Base-by-base conservation (phyloP, 495 filamentous ascomycete genomes). In the Penicillium paxilli region DNA sequence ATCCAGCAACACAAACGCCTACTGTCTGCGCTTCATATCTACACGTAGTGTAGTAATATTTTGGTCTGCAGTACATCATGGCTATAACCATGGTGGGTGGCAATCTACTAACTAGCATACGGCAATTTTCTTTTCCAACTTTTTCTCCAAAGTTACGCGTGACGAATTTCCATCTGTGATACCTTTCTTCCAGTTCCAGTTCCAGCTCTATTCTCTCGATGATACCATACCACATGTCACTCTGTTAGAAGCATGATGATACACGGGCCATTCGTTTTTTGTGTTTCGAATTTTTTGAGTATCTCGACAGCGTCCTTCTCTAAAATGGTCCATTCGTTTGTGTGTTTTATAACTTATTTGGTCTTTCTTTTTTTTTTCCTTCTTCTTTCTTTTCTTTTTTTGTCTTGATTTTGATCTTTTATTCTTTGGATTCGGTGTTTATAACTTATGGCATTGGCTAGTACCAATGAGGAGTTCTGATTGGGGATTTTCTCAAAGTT, bases 211-310 rank as follows among this genome's bases (percentile, higher is more conserved):
- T 50, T 50, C 22, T 45, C 53, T 66, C 52, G 49, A 68, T 66
- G 67, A 70, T 70, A 70, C 67, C 67, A 70, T 70, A 70, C 67
- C 67, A 70, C 49, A 57, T 63, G 61, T 63, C 55, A 52, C 47
- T 51, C 50, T 63, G 63, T 66, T 67, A 69, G 66, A 69, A 61
- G 59, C 57, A 60, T 61, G 52, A 60, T 59, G 44, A 60, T 60
- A 70, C 61, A 71, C 58, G 57, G 64, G 55, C 57, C 67, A 68
- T 62, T 70, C 61, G 55, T 61, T 67, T 52, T 44, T 37, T 35
- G 17, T 23, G 30, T 26, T 28, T 30, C 22, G 6, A n/a, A 1
- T 16, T 25, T 46, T 9, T 21, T 44, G 9, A 4, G 22, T 21
- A 22, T 21, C 23, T 44, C 25, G 44, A 23, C 44, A 46, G 22